A percentile compares a stretch with the other conserved stretches of the same genome.
phyloP scores from a whole-genome alignment of 495 filamentous ascomycete genomes.

The Penicillium herquei region DNA sequence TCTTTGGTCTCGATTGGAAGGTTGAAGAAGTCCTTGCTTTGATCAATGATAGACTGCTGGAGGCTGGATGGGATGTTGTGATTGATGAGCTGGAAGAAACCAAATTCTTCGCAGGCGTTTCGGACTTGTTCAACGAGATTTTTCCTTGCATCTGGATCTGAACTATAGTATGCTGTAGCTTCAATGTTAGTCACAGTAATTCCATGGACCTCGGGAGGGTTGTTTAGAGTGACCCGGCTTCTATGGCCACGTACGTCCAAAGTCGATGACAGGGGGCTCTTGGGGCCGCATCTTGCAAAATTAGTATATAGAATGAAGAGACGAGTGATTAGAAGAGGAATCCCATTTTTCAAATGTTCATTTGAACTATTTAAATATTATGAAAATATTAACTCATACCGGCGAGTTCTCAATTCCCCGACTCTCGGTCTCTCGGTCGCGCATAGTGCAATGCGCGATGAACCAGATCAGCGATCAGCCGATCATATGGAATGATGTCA shows the following conservation, averaged over 20 bases:
- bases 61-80: constrained; percentile 69
- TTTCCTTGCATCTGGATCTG: constrained; percentile 6
- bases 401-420: no score
- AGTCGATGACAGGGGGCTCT: constrained; percentile 21
- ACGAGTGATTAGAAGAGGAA: background rate
- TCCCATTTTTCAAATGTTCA: no score
- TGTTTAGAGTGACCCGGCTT: no score
- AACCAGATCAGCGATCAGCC: no score
- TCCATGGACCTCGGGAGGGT: no score
- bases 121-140: constrained; percentile 13
- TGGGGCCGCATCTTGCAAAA: background rate
- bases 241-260: constrained; percentile 6
- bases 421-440: no score
- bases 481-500: no score
- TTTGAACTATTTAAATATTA: no score
- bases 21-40: constrained; percentile 72
- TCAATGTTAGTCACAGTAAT: no score
- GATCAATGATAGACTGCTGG: constrained; percentile 60
- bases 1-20: constrained; percentile 60
- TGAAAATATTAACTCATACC: no score
- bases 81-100: constrained; percentile 82
- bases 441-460: no score
- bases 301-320: background rate
- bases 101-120: constrained; percentile 51
- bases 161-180: constrained; percentile 15